Percentiles rank a stretch among this genome's conserved stretches.
phyloP scores from a whole-genome alignment of 495 filamentous ascomycete species.

The Delitschia confertaspora region DNA sequence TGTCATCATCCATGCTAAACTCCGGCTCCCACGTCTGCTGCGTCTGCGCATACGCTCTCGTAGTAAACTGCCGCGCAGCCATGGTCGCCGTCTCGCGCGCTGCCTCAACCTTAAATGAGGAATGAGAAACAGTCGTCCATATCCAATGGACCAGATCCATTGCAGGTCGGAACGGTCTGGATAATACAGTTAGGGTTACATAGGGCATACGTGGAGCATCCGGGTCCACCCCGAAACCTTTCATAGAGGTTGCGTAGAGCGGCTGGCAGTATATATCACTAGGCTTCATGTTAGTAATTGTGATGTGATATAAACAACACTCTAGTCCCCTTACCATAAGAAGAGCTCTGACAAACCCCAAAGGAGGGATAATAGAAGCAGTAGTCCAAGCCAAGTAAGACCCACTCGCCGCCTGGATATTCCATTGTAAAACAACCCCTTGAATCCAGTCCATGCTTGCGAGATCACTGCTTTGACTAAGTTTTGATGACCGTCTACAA shows the following conservation, averaged over 20 bases:
- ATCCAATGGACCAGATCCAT: constrained; percentile 18
- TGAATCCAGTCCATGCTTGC: constrained; percentile 15
- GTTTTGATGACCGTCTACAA: constrained; percentile 3
- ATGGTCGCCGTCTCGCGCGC: neutral
- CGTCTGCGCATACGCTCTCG: neutral
- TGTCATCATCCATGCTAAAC: constrained; percentile 1
- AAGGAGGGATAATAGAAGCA: neutral
- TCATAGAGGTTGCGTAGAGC: constrained; percentile 13
- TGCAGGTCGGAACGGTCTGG: constrained; percentile 3
- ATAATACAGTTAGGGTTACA: constrained; percentile 20
- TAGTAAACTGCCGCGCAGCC: constrained; percentile 6
- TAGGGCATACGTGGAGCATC: constrained; percentile 22
- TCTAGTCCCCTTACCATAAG: no score
- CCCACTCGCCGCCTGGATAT: neutral
- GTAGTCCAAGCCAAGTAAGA: constrained; percentile 20
- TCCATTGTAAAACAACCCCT: constrained; percentile 14
- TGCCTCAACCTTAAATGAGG: constrained; percentile 1
- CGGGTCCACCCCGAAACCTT: constrained; percentile 18
- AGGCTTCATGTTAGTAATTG: neutral
- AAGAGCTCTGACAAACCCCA: no score
- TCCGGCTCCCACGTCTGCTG: constrained; percentile 1
- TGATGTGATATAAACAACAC: neutral
- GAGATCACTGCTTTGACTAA: no score
- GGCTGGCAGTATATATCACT: constrained; percentile 23
- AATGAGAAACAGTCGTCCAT: neutral